These are phyloP conservation scores for Elongisporangium undulatum DNA, from an alignment of 352 stramenopile species.

Conservation along the genomic window DNA sequence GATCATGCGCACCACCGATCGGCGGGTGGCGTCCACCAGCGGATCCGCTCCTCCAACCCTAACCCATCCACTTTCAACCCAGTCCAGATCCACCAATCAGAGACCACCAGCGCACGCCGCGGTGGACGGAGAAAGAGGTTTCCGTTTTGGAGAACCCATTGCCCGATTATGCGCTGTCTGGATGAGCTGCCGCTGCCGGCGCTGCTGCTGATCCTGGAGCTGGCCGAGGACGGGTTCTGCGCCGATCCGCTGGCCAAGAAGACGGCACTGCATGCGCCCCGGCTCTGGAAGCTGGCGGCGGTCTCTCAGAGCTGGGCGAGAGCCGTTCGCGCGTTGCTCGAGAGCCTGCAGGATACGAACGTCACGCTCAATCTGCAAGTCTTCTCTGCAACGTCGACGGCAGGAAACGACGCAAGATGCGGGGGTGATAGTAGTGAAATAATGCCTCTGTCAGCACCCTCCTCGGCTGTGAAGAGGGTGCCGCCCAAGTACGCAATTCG, in stretches of 20 bases:
- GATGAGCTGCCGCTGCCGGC: constrained; percentile 5
- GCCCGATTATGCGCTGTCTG: not conserved
- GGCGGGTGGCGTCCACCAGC: constrained; percentile 1
- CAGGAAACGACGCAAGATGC: not conserved
- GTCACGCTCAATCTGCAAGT: not conserved
- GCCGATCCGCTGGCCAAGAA: constrained; percentile 2
- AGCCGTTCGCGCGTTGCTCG: constrained; percentile 1
- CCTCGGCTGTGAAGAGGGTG: not conserved
- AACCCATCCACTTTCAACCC: not conserved
- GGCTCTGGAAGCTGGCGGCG: constrained; percentile 2
- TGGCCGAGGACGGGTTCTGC: constrained; percentile 8
- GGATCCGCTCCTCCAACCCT: constrained; percentile 6
- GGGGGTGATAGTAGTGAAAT: not conserved
- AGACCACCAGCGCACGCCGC: not conserved
- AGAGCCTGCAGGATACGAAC: not conserved
- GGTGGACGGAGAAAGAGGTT: not conserved
- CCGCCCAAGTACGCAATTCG: not conserved
- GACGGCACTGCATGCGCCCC: not conserved
- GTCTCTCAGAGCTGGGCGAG: constrained; percentile 10
- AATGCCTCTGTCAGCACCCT: not conserved
- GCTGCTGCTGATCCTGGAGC: constrained; percentile 8
- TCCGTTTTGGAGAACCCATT: not conserved
- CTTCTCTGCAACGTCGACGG: not conserved
- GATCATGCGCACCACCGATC: not conserved
- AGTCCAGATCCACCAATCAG: not conserved